Base-by-base conservation (phyloP, 805 yeast genomes). In the Teunomyces barrocoloradensis region DNA sequence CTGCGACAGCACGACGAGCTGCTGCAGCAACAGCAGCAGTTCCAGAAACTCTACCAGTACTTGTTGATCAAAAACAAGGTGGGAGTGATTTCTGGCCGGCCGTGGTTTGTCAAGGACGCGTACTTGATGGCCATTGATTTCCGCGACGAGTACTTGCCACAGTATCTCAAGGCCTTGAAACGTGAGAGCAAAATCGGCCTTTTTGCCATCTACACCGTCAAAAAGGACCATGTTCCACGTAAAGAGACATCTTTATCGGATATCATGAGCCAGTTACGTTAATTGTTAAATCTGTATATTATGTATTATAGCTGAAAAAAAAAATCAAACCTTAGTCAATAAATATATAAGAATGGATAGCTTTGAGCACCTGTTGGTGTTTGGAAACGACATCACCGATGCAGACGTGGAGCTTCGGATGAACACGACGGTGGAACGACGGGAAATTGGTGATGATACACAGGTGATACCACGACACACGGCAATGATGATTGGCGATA, bases 71-170 rank as follows among this genome's bases (percentile, higher is more conserved):
- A 77, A 25, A 56, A 61, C 25, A 80, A 80, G 58, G 80, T 78
- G 43, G 91, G 89, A 1, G 89, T 84, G 13, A 67, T 85, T 39
- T 75, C 79, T 10, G 71, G 68, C 15, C 69, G 70, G 44, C 78
- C 80, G 0, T 51, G 61, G 6, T 70, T 73, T 53, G 83, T 82
- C 34, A 84, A 83, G 55, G 91, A 85, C 62, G 76, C 85, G 6
- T 85, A 85, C 59, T 52, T 85, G 45, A 62, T 83, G 25, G 75
- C 84, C 1, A 46, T 55, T 12, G 66, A 64, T 45, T 61, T 61
- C 43, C 43, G 53, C 15, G 59, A 55, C 34, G 52, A 50, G 15
- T 36, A 51, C 27, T 38, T 61, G 21, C 69, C 70, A 3, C 42
- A 41, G 15, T 64, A 59, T 46, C 53, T 66, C 37, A 17, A 38